A percentile compares a stretch with the other conserved stretches of the same genome.
phyloP scores from a whole-genome alignment of 164 flowering plant genomes.

The Litsea cubeba region DNA sequence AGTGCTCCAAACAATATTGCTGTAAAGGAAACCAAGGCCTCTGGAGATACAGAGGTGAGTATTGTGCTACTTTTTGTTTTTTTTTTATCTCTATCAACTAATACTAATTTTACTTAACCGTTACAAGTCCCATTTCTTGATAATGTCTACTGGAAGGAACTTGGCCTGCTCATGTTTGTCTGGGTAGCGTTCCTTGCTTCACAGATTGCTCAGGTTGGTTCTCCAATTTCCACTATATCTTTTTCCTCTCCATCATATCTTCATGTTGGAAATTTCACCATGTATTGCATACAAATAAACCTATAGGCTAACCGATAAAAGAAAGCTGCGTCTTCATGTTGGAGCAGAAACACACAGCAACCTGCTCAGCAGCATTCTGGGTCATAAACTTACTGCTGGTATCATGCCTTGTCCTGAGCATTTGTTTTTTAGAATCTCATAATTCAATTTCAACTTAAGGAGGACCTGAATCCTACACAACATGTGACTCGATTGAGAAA shows the following conservation, averaged over 20 bases:
- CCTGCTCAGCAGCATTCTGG: slow-evolving; percentile 35
- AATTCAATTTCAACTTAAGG: not conserved
- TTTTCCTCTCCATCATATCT: not conserved
- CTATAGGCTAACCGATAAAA: not conserved
- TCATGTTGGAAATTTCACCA: not conserved
- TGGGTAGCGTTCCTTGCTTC: slow-evolving; percentile 80
- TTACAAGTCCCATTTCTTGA: slow-evolving; percentile 56
- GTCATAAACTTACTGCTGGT: slow-evolving; percentile 32
- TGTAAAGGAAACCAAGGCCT: slow-evolving; percentile 19
- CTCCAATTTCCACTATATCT: not conserved
- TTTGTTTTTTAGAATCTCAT: not conserved
- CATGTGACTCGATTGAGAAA: not conserved
- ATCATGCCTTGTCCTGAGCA: not conserved
- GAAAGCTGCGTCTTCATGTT: not conserved
- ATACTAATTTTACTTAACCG: not conserved
- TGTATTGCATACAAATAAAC: too few relatives aligned
- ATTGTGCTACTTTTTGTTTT: too few relatives aligned
- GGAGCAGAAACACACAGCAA: slow-evolving; percentile 34
- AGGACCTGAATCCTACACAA: not conserved
- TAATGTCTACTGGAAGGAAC: slow-evolving; percentile 85
- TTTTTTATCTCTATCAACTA: slow-evolving; percentile 3
- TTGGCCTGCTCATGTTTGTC: slow-evolving; percentile 68
- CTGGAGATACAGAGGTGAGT: slow-evolving; percentile 38
- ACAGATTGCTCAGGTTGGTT: slow-evolving; percentile 66
- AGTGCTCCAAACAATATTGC: slow-evolving; percentile 37